These are phyloP conservation scores for Phaeophleospora eucalypticola DNA, from an alignment of 2,329 filamentous ascomycete genomes.

Conservation along the genomic window DNA sequence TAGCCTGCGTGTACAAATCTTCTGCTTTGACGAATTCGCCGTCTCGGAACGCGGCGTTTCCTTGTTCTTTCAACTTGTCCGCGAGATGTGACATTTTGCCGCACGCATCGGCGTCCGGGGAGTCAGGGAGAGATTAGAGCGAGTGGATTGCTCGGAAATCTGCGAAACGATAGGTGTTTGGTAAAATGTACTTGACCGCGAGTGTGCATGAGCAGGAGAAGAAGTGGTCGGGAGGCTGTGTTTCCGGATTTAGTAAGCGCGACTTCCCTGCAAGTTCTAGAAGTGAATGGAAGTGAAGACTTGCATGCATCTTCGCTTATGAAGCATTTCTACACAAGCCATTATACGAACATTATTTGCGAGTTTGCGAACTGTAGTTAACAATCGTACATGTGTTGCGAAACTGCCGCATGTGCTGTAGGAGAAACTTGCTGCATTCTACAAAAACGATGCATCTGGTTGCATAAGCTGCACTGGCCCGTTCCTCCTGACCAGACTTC, in stretches of 20 bases:
- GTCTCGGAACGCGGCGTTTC: conserved; percentile 61
- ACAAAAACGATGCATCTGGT: too few species aligned
- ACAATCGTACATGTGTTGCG: too few species aligned
- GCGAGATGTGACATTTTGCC: conserved; percentile 32
- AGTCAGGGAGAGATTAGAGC: not conserved
- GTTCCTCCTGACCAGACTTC: too few species aligned
- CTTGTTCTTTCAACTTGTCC: conserved; percentile 48
- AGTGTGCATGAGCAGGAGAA: not conserved
- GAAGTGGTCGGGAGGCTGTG: not conserved
- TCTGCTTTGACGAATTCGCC: conserved; percentile 65
- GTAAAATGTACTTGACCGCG: not conserved
- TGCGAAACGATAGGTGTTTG: not conserved
- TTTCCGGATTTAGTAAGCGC: conserved; percentile 1
- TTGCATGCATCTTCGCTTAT: not conserved
- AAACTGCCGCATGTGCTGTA: too few species aligned
- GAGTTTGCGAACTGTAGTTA: too few species aligned
- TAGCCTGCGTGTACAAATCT: conserved; percentile 65
- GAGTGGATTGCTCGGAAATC: not conserved
- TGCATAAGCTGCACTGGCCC: too few species aligned
- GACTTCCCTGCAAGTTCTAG: not conserved
- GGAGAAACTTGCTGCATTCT: too few species aligned
- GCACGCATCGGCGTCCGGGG: not conserved
- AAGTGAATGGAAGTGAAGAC: not conserved
- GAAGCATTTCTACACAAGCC: not conserved
- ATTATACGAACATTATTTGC: too few species aligned